Percentiles rank a stretch among this genome's conserved stretches.
These are phyloP conservation scores for Arabidopsis hybrid DNA, from an alignment of 441 rosid genomes.

Conservation along the genomic window DNA sequence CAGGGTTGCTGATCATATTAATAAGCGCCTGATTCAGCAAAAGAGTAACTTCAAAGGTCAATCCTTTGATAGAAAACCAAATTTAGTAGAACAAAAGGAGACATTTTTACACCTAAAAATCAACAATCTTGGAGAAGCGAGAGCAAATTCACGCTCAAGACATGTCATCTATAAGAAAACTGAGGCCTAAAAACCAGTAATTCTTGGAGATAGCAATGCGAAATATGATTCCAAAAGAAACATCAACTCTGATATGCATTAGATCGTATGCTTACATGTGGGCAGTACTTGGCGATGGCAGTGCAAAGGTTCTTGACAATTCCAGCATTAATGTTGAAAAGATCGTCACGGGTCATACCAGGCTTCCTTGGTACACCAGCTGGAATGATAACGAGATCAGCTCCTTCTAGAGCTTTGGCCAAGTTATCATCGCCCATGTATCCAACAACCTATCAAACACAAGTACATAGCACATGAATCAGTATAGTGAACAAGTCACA, in stretches of 20 bases:
- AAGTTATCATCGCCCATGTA: constrained; percentile 75
- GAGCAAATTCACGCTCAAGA: not conserved
- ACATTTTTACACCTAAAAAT: not conserved
- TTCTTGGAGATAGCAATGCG: not conserved
- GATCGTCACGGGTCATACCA: constrained; percentile 98
- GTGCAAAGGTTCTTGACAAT: constrained; percentile 77
- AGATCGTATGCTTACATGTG: constrained; percentile 59
- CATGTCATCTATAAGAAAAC: not conserved
- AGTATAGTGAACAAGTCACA: not conserved
- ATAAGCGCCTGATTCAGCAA: constrained; percentile 70
- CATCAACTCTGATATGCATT: not conserved
- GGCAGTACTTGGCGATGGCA: constrained; percentile 91
- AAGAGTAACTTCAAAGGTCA: constrained; percentile 1
- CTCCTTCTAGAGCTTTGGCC: constrained; percentile 81
- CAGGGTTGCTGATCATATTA: constrained; percentile 97
- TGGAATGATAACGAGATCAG: constrained; percentile 86
- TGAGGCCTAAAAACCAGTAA: not conserved
- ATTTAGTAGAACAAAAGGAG: not conserved
- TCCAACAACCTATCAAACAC: constrained; percentile 63
- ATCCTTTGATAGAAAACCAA: not conserved
- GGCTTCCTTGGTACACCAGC: constrained; percentile 99
- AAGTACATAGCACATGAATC: not conserved
- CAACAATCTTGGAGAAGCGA: not conserved
- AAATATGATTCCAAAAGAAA: not conserved
- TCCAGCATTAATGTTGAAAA: constrained; percentile 95